phyloP scores from a whole-genome alignment of 169 alveolate genomes.

The Cryptosporidium baileyi region DNA sequence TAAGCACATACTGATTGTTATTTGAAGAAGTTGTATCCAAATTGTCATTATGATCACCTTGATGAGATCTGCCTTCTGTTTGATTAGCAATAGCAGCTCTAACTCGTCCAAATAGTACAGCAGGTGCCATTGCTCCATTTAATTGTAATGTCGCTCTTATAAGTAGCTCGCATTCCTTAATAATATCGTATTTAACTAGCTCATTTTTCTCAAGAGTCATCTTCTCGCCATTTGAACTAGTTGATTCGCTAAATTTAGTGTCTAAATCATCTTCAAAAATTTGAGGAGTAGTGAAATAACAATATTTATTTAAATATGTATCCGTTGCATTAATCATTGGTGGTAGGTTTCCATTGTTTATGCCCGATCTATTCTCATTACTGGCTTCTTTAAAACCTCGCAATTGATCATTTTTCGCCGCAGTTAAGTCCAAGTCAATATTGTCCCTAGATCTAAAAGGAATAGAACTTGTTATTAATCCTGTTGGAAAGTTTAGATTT shows the following conservation, averaged over 20 bases:
- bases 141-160: constrained; percentile 49
- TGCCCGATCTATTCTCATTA: neutral
- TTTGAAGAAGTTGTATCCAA: neutral
- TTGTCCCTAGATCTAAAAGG: neutral
- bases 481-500: constrained; percentile 54
- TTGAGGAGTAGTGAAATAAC: constrained; percentile 27
- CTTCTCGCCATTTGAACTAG: neutral
- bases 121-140: constrained; percentile 70
- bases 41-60: neutral
- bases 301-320: constrained; percentile 19
- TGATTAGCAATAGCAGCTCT: constrained; percentile 51
- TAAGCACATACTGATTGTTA: neutral
- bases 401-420: neutral
- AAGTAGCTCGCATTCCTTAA: constrained; percentile 43
- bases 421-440: neutral
- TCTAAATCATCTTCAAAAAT: neutral
- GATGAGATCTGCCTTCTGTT: neutral
- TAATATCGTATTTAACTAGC: constrained; percentile 4
- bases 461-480: constrained; percentile 33
- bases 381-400: neutral
- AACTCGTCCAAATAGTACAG: constrained; percentile 53
- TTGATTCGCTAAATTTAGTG: neutral
- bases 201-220: neutral
- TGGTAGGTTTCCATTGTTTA: constrained; percentile 1
- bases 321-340: constrained; percentile 16